These are phyloP conservation scores for Cucurbita pepo DNA, from an alignment of 306 rosid species.

Conservation along the genomic window DNA sequence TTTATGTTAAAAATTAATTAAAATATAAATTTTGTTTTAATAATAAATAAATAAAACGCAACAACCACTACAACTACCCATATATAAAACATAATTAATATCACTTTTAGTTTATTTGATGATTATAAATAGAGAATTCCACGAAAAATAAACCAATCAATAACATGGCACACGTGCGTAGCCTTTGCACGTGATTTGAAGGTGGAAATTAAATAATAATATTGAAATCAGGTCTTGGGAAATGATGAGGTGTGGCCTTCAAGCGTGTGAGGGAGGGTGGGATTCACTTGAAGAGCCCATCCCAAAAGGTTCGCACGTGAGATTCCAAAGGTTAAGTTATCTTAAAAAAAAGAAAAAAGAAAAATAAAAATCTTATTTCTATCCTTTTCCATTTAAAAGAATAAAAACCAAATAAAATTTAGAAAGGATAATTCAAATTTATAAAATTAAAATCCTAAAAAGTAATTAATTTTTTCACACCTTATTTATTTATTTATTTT, in stretches of 20 bases:
- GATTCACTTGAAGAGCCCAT: slow-evolving; percentile 50
- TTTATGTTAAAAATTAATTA: too few relatives aligned
- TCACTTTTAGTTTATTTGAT: background rate
- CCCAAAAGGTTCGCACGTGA: background rate
- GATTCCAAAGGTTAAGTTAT: slow-evolving; percentile 22
- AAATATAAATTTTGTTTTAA: background rate
- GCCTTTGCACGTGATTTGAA: background rate
- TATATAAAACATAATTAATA: background rate
- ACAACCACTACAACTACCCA: background rate
- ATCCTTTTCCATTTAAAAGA: background rate
- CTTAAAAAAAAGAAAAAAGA: background rate
- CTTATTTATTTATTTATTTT: background rate
- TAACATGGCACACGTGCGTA: slow-evolving; percentile 4
- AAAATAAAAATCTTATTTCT: background rate
- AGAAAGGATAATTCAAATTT: too few relatives aligned
- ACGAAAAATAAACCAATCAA: background rate
- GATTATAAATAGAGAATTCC: too few relatives aligned
- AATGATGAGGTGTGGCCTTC: slow-evolving; percentile 18
- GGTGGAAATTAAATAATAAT: background rate
- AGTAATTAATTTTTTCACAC: too few relatives aligned
- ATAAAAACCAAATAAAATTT: background rate
- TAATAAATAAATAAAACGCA: background rate
- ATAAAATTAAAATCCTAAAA: too few relatives aligned
- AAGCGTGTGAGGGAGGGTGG: slow-evolving; percentile 46
- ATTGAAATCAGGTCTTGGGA: background rate